phyloP scores from a whole-genome alignment of 257 asterid genomes.

The Linaria vulgaris region DNA sequence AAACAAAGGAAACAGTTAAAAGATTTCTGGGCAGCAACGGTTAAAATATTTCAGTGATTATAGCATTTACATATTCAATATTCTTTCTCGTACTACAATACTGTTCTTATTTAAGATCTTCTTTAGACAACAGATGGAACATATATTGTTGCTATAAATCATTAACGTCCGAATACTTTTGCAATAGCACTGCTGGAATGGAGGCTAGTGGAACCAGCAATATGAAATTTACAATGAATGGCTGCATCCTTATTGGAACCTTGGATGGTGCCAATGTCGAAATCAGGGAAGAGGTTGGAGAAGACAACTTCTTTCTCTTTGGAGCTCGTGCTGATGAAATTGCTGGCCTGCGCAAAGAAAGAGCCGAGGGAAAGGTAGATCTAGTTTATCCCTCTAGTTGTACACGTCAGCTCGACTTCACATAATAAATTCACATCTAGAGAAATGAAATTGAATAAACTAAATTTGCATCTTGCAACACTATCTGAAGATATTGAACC shows the following conservation, averaged over 20 bases:
- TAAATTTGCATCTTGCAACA: background rate
- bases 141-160: background rate
- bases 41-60: too few species aligned
- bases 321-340: constrained; percentile 60
- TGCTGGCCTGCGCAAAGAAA: constrained; percentile 51
- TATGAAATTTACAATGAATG: constrained; percentile 67
- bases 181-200: constrained; percentile 66
- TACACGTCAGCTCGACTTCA: too few species aligned
- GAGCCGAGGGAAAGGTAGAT: constrained; percentile 60
- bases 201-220: constrained; percentile 77
- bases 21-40: too few species aligned
- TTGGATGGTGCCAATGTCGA: constrained; percentile 72
- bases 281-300: constrained; percentile 65
- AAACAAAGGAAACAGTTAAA: too few species aligned
- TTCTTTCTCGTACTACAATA: too few species aligned
- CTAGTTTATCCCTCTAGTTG: background rate
- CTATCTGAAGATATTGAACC: background rate
- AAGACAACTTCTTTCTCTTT: constrained; percentile 56
- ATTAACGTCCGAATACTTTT: background rate
- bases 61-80: too few species aligned
- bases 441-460: background rate
- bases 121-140: too few species aligned
- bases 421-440: too few species aligned
- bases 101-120: too few species aligned
- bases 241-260: constrained; percentile 60